Base-by-base conservation (phyloP, 441 rosid genomes). In the Breynia disticha region DNA sequence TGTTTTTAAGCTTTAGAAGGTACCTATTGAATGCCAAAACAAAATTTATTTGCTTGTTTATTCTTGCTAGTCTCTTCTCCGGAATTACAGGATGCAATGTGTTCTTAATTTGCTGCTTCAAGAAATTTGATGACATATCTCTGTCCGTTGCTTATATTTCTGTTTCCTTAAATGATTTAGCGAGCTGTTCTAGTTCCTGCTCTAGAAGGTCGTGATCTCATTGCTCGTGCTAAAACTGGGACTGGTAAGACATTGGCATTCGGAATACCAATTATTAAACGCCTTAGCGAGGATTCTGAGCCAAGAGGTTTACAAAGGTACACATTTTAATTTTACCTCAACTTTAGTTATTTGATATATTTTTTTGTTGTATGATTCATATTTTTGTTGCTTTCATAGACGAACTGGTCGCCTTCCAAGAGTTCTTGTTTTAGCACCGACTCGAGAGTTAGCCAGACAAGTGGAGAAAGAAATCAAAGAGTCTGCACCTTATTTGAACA, bases 181-280 rank as follows among this genome's bases (percentile, higher is more conserved):
- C 86, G 98, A 63, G 98, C 97, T 69, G 98, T 93, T 59, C 59
- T 88, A 20, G 56, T 72, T 48, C 98, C 98, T 15, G 97, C 97
- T 1, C 77, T 93, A 7, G 69, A 93, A 81, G 98, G 97, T 50
- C 72, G 83, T 55, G 98, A 93, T 50, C 53, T 93, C 45, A 93
- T 93, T 63, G 98, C 95, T 68, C 97, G 98, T 65, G 98, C 98
- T 1, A 93, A 93, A 80, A 93, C 98, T 19, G 97, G 98, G 62
- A 93, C 98, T 35, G 98, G 98, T 22, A 93, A 93, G 87, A 93
- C 97, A 19, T 68, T 93, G 64, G 98, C 98, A 60, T 93, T 93
- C 24, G 98, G 97, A 28, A 88, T 93, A 32, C 97, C 97, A 11
- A 84, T 93, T 43, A 71, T 93, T 46, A 93, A 93, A 69, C 75